These are phyloP conservation scores for Podospora pseudopauciseta DNA, from an alignment of 495 filamentous ascomycete genomes.

Conservation along the genomic window DNA sequence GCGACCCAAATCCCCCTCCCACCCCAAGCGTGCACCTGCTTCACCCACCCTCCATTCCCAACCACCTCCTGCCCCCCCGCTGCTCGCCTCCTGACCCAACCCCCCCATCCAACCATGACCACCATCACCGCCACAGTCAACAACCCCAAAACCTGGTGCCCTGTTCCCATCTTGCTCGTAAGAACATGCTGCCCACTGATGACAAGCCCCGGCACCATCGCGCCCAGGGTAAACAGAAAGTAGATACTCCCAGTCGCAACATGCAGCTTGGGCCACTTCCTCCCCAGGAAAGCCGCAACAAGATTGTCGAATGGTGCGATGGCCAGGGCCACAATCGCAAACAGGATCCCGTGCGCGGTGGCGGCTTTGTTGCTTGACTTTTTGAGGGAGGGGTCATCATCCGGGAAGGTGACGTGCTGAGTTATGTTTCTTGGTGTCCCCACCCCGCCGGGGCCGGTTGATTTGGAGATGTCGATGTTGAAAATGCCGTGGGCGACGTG, in stretches of 20 bases:
- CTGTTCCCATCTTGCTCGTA: constrained; percentile 48
- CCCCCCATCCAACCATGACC: constrained; percentile 31
- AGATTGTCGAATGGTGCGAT: constrained; percentile 55
- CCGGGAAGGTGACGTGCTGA: neutral
- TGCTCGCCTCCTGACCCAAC: constrained; percentile 34
- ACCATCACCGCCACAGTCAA: constrained; percentile 44
- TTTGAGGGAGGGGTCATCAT: neutral
- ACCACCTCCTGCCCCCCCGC: neutral
- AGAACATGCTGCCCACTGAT: constrained; percentile 50
- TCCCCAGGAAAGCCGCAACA: constrained; percentile 42
- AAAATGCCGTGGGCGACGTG: constrained; percentile 55
- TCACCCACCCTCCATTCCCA: constrained; percentile 6
- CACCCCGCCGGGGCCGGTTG: constrained; percentile 39
- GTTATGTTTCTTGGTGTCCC: constrained; percentile 2
- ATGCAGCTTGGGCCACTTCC: constrained; percentile 47
- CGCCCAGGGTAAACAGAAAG: constrained; percentile 43
- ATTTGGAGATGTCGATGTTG: constrained; percentile 49
- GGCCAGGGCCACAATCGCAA: constrained; percentile 51
- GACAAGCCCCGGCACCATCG: constrained; percentile 48
- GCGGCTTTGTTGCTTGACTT: constrained; percentile 23
- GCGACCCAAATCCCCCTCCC: constrained; percentile 29
- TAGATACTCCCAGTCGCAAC: constrained; percentile 45
- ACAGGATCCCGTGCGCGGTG: constrained; percentile 49
- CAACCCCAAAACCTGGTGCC: constrained; percentile 59
- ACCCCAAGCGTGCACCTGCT: constrained; percentile 22